These are phyloP conservation scores for Colletotrichum horii DNA, from an alignment of 2,329 filamentous ascomycete species.

Conservation along the genomic window DNA sequence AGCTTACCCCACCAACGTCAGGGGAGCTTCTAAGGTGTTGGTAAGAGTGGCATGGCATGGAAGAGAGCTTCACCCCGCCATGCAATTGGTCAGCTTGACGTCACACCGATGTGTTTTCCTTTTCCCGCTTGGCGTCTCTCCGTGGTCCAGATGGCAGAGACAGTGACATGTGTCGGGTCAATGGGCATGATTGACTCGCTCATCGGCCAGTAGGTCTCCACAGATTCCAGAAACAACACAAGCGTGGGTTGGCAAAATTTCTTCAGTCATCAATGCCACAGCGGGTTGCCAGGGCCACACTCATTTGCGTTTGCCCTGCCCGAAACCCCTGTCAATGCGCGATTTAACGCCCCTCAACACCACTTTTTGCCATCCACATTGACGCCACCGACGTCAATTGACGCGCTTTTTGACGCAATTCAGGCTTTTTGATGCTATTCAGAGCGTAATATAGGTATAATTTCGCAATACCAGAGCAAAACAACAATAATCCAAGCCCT, in stretches of 20 bases:
- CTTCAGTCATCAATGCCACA: neutral
- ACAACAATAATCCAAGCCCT: too few species aligned
- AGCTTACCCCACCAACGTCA: slow-evolving; percentile 4
- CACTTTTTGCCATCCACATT: too few species aligned
- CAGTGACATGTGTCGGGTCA: neutral
- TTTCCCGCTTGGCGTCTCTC: neutral
- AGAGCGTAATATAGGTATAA: too few species aligned
- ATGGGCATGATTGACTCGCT: slow-evolving; percentile 15
- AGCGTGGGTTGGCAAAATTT: neutral
- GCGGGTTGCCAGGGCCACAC: neutral
- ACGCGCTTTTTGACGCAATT: too few species aligned
- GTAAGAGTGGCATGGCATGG: neutral
- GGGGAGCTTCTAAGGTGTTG: neutral
- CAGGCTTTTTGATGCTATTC: too few species aligned
- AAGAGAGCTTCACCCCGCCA: neutral
- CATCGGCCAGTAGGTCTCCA: neutral
- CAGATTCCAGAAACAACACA: neutral
- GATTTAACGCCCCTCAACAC: too few species aligned
- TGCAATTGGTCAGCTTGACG: slow-evolving; percentile 18
- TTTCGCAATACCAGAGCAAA: too few species aligned
- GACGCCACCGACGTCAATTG: too few species aligned
- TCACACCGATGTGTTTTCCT: neutral
- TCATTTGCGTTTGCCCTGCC: too few species aligned
- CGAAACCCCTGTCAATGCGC: too few species aligned
- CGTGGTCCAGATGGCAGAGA: neutral